Evolutionary conservation across 345 rosid genomes (phyloP), one percentile per base, ranked within the genome.

Genomic region (Iberis pinnata): DNA sequence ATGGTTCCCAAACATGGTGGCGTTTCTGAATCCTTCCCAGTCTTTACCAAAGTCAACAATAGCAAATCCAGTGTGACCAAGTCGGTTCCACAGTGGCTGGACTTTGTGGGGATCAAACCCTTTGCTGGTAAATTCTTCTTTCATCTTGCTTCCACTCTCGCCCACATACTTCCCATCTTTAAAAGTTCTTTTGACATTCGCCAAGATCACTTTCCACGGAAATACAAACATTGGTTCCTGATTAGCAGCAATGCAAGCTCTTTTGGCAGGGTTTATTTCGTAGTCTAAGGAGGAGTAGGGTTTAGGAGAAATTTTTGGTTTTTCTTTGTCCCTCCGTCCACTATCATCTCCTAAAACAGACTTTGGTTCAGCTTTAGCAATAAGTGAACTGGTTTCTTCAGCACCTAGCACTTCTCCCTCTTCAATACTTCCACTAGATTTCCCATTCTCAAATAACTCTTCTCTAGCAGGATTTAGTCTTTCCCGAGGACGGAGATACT

Each of bases 151-250:
- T 31, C 94, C 94, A 70, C 95, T 82, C 58, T 73, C 79, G 11
- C 81, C 95, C 42, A 68, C 71, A 41, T 9, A 60, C 35, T 37
- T 70, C 14, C 83, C 76, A 38, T 11, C 12, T 6, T 63, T 24
- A 14, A 25, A 2, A 6, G 52, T 60, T 12, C 79, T 79, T 54
- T 53, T 60, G 4, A 87, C 61, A 60, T 89, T 89, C 0, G 89
- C 92, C 58, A 89, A 15, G 35, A 87, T 60, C 2, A 90, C 98
- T 69, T 63, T 69, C 75, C 84, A 80, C 4, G 98, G 98, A 74
- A 76, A 66, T 43, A 80, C 90, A 75, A 65, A 80, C 70, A 56
- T 20, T 26, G 47, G 40, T 38, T 41, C 66, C 27, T n/a, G 25
- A 26, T 42, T 26, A 15, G 18, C 43, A 53, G 36, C 51, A 47